Conservation (phyloP, 2,329 filamentous ascomycete species). For the Pseudogymnoascus sp. region DNA sequence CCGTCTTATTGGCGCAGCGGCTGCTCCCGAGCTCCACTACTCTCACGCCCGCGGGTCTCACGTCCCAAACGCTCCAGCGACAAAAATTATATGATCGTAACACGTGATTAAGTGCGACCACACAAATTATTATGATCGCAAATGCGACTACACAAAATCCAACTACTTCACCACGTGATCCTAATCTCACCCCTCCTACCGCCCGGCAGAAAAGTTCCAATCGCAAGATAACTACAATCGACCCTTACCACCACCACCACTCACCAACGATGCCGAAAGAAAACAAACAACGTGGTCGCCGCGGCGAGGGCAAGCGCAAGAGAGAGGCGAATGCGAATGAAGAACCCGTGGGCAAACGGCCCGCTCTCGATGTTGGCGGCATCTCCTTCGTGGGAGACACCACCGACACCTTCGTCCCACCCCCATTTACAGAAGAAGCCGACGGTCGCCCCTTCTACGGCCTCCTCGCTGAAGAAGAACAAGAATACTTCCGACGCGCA, state of each 20-base stretch:
- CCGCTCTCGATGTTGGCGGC: slow-evolving; percentile 11
- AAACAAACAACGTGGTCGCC: slow-evolving; percentile 47
- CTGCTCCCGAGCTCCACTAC: no score
- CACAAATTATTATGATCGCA: no score
- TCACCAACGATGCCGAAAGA: slow-evolving; percentile 45
- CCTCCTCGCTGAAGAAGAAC: slow-evolving; percentile 83
- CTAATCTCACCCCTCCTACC: background rate
- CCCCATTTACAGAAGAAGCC: slow-evolving; percentile 16
- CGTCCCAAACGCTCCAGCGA: no score
- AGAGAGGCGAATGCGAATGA: slow-evolving; percentile 35
- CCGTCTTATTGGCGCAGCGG: no score
- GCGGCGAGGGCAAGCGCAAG: slow-evolving; percentile 40
- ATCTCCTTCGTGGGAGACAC: slow-evolving; percentile 19
- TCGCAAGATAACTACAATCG: background rate
- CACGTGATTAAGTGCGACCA: no score
- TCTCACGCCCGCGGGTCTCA: no score
- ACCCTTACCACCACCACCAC: slow-evolving; percentile 13
- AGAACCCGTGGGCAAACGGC: slow-evolving; percentile 27
- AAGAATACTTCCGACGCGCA: slow-evolving; percentile 87
- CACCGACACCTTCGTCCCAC: slow-evolving; percentile 13
- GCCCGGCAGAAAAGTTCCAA: slow-evolving; percentile 7
- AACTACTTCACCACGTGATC: background rate
- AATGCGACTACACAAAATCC: no score
- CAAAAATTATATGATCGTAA: no score
- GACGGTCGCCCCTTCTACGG: slow-evolving; percentile 61